A percentile compares a stretch with the other conserved stretches of the same genome.
These are phyloP conservation scores for Linnemannia elongata DNA, from an alignment of 192 early-diverging fungal genomes.

Conservation along the genomic window DNA sequence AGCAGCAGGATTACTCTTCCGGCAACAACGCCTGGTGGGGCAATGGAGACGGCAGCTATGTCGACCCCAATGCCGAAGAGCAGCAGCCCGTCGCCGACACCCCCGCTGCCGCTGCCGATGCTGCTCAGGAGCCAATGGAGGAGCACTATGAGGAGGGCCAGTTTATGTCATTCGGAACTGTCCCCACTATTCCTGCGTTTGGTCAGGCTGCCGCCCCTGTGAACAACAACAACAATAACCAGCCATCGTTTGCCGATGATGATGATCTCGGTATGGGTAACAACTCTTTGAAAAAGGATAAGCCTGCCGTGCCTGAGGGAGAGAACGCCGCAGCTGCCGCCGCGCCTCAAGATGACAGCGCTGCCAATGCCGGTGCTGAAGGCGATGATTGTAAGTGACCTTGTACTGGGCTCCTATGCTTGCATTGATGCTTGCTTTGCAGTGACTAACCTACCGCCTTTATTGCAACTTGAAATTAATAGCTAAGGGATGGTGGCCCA, in stretches of 20 bases:
- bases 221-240: constrained; percentile 21
- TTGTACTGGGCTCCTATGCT: background rate
- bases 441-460: background rate
- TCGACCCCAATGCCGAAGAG: constrained; percentile 20
- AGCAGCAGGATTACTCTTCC: constrained; percentile 32
- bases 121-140: constrained; percentile 13
- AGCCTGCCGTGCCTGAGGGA: constrained; percentile 23
- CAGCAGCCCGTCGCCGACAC: background rate
- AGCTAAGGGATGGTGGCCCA: constrained; percentile 50
- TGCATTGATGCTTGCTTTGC: background rate
- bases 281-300: constrained; percentile 57
- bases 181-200: constrained; percentile 47
- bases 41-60: constrained; percentile 29
- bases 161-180: constrained; percentile 53
- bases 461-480: background rate
- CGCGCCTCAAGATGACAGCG: background rate
- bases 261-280: constrained; percentile 78
- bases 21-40: constrained; percentile 60
- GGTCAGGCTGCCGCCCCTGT: constrained; percentile 30
- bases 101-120: background rate
- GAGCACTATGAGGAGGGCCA: constrained; percentile 42
- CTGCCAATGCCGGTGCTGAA: constrained; percentile 22
- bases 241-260: constrained; percentile 59
- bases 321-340: background rate
- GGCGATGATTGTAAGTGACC: constrained; percentile 38